phyloP scores from a whole-genome alignment of 1,284 basidiomycete genomes.

The Apiotrichum sp. region DNA sequence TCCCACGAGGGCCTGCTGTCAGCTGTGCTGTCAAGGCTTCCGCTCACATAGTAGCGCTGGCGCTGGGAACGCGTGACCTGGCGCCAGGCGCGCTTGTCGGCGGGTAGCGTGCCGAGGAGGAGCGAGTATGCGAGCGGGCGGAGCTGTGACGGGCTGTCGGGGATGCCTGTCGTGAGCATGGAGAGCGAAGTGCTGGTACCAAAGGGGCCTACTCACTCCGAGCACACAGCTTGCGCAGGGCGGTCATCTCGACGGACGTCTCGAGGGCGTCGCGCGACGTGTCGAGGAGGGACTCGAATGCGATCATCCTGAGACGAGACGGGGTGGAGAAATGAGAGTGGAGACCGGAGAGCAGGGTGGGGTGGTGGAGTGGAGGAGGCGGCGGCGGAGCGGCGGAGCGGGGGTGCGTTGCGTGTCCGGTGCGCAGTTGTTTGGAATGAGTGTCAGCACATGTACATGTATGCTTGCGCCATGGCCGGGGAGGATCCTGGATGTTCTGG shows the following conservation, averaged over 20 bases:
- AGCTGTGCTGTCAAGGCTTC: conserved; percentile 2
- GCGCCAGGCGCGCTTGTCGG: conserved; percentile 37
- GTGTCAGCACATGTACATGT: no score
- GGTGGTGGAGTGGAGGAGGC: no score
- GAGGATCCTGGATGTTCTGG: no score
- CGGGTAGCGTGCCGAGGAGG: conserved; percentile 33
- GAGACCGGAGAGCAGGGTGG: no score
- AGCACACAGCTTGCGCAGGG: conserved; percentile 35
- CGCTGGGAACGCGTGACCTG: conserved; percentile 19
- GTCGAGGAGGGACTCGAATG: conserved; percentile 42
- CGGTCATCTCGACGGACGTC: conserved; percentile 29
- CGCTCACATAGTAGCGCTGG: conserved; percentile 34
- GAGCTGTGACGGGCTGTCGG: conserved; percentile 38
- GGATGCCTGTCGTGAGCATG: conserved; percentile 33
- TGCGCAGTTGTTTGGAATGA: neutral
- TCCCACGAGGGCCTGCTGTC: conserved; percentile 23
- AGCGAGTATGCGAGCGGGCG: conserved; percentile 42
- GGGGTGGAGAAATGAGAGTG: no score
- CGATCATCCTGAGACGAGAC: conserved; percentile 26
- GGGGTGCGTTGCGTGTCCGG: neutral
- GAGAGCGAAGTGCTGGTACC: no score
- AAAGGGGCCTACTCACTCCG: conserved; percentile 2
- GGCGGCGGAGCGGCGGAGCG: no score
- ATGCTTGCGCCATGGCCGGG: no score
- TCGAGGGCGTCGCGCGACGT: conserved; percentile 28